Evolutionary conservation across 1,139 yeast species (phyloP).

Genomic region (Yamadazyma siamensis): DNA sequence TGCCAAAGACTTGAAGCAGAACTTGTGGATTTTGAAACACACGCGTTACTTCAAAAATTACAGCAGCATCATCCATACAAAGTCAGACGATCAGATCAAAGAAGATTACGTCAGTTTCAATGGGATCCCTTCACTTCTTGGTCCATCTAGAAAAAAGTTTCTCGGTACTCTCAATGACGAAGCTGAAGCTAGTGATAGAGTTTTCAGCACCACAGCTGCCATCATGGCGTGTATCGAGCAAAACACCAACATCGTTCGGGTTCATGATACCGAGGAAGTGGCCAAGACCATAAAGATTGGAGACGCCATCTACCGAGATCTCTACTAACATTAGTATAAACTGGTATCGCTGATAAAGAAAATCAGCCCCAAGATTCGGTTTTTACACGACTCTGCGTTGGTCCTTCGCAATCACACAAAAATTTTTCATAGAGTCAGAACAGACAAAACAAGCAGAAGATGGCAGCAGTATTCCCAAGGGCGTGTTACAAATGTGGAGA

Average conservation of each 20-base stretch:
- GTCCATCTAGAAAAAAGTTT: conserved; percentile 85
- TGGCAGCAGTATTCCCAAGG: conserved; percentile 74
- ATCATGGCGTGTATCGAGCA: conserved; percentile 72
- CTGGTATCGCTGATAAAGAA: no score
- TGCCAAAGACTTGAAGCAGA: conserved; percentile 73
- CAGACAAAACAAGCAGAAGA: conserved; percentile 14
- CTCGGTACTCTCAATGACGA: conserved; percentile 67
- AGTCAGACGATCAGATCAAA: conserved; percentile 18
- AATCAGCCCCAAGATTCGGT: no score
- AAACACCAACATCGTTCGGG: conserved; percentile 79
- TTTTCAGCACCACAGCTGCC: conserved; percentile 74
- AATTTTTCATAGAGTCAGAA: conserved; percentile 1
- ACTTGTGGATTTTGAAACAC: conserved; percentile 59
- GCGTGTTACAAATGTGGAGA: conserved; percentile 92
- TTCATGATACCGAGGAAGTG: conserved; percentile 77
- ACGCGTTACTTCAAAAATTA: conserved; percentile 56
- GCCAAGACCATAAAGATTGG: conserved; percentile 63
- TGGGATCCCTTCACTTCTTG: conserved; percentile 68
- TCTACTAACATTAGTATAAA: conserved; percentile 3
- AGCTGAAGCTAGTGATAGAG: conserved; percentile 53
- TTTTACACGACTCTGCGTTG: background rate
- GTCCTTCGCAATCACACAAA: no score
- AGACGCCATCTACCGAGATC: conserved; percentile 66
- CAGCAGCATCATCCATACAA: conserved; percentile 25
- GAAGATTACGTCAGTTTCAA: conserved; percentile 39